phyloP scores from a whole-genome alignment of 192 early-diverging fungal species.

The Coemansia sp. region DNA sequence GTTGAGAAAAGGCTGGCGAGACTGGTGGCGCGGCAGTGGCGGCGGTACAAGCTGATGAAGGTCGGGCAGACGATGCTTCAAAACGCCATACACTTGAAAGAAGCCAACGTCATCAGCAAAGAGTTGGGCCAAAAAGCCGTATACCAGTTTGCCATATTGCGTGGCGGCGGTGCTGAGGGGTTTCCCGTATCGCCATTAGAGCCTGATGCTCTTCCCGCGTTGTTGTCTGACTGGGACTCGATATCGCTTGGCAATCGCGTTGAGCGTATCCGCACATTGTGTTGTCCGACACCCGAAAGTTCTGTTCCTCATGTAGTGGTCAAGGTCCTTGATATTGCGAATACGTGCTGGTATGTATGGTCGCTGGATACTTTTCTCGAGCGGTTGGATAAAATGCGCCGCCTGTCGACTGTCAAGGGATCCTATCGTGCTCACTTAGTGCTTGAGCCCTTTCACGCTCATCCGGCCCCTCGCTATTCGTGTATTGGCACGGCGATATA shows the following conservation, averaged over 20 bases:
- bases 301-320: constrained; percentile 43
- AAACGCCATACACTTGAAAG: constrained; percentile 74
- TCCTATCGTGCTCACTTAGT: constrained; percentile 40
- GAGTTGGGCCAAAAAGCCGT: constrained; percentile 80
- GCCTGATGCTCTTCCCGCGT: constrained; percentile 44
- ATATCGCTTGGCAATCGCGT: constrained; percentile 14
- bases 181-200: constrained; percentile 47
- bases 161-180: constrained; percentile 48
- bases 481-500: constrained; percentile 39
- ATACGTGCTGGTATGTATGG: constrained; percentile 63
- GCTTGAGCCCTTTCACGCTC: constrained; percentile 39
- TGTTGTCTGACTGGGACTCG: constrained; percentile 41
- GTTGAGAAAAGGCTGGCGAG: constrained; percentile 12
- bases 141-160: constrained; percentile 81
- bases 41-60: constrained; percentile 54
- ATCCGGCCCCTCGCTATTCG: constrained; percentile 33
- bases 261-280: constrained; percentile 9
- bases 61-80: constrained; percentile 69
- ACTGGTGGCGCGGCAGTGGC: constrained; percentile 38
- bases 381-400: constrained; percentile 69
- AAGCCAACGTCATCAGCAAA: constrained; percentile 85
- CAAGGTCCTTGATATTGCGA: constrained; percentile 54
- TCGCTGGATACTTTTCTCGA: constrained; percentile 58
- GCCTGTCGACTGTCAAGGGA: constrained; percentile 55
- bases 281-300: constrained; percentile 14